Evolutionary conservation across 257 asterid species (phyloP).

Genomic region (Solanum chmielewskii): DNA sequence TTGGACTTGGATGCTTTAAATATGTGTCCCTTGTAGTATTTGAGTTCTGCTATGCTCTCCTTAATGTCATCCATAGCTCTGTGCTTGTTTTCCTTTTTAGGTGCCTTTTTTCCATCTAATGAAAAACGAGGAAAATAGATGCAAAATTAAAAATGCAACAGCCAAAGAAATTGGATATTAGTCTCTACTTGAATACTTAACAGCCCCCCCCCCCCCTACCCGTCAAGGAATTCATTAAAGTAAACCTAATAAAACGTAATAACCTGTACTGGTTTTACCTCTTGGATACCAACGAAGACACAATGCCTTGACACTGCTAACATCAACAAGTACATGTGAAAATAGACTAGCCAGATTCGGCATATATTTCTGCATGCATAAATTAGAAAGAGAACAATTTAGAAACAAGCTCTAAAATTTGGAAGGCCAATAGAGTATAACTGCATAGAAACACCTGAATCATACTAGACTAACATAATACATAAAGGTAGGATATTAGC

Average conservation of each 20-base stretch:
- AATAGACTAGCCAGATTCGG: constrained; percentile 85
- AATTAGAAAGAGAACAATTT: neutral
- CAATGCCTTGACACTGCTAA: constrained; percentile 80
- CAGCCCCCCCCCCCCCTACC: neutral
- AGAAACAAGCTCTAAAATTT: neutral
- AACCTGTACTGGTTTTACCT: constrained; percentile 33
- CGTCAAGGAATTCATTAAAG: neutral
- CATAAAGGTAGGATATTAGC: neutral
- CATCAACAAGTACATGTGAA: constrained; percentile 82
- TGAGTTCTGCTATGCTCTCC: constrained; percentile 83
- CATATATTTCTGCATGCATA: constrained; percentile 67
- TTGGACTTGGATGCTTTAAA: constrained; percentile 41
- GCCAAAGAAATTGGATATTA: neutral
- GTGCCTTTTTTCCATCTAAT: constrained; percentile 55
- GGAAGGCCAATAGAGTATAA: neutral
- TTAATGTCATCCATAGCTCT: constrained; percentile 88
- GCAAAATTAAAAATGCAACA: neutral
- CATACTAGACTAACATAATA: neutral
- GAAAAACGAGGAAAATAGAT: neutral
- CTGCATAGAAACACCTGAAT: neutral
- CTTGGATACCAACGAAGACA: constrained; percentile 85
- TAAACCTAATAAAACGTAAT: neutral
- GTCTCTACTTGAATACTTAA: neutral
- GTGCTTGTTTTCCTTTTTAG: constrained; percentile 65
- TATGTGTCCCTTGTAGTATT: constrained; percentile 61